Conservation (phyloP, 108 stramenopile species). For the Cyclotella distinguenda region DNA sequence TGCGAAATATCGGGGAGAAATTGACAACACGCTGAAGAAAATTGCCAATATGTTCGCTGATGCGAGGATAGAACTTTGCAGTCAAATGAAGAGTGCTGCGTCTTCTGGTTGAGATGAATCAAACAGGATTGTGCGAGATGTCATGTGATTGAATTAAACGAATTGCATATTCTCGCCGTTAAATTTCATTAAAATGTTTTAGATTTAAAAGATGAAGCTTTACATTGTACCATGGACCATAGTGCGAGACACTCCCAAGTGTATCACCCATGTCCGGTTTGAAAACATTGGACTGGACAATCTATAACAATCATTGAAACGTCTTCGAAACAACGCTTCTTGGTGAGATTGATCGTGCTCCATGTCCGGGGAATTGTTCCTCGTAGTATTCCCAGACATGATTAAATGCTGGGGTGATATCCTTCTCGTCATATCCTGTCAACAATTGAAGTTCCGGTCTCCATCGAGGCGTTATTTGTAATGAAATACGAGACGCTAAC, state of each 20-base stretch:
- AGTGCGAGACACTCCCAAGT: neutral
- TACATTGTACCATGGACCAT: neutral
- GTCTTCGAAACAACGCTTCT: slow-evolving; percentile 59
- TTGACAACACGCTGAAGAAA: slow-evolving; percentile 71
- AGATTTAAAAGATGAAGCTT: neutral
- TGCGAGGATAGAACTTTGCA: slow-evolving; percentile 31
- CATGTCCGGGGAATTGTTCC: slow-evolving; percentile 90
- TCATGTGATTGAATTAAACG: neutral
- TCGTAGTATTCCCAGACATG: slow-evolving; percentile 88
- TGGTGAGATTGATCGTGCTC: slow-evolving; percentile 77
- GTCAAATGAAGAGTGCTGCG: neutral
- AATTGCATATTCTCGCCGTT: no score
- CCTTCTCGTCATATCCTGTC: slow-evolving; percentile 78
- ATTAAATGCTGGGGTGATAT: slow-evolving; percentile 68
- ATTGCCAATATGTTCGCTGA: slow-evolving; percentile 80
- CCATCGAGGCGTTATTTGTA: slow-evolving; percentile 83
- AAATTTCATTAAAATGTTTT: neutral
- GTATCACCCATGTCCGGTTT: neutral
- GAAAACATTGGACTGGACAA: neutral
- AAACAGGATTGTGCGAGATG: neutral
- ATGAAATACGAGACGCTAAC: slow-evolving; percentile 71
- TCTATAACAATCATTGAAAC: slow-evolving; percentile 3
- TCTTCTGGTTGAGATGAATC: neutral
- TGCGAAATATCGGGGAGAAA: slow-evolving; percentile 53
- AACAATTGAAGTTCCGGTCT: slow-evolving; percentile 68